Conservation (phyloP, 83 land plant genomes). For the Picea mariana region DNA sequence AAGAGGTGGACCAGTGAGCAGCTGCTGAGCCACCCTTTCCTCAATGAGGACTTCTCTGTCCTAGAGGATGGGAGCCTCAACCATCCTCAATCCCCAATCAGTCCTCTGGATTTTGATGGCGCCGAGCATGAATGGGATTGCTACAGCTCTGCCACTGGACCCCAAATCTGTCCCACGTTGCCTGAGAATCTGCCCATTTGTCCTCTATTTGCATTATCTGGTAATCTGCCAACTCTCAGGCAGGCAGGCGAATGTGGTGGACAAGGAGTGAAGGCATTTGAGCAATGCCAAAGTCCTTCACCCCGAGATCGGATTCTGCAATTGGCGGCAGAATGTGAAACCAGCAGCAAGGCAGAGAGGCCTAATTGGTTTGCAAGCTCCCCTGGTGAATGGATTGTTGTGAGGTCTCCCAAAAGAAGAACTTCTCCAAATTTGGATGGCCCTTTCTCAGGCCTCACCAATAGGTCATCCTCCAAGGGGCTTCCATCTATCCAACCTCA, state of each 20-base stretch:
- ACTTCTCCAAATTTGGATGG: too few species aligned
- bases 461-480: too few species aligned
- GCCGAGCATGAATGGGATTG: neutral
- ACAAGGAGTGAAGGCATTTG: neutral
- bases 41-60: neutral
- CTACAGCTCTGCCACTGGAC: neutral
- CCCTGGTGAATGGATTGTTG: constrained; percentile 1
- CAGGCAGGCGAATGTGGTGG: neutral
- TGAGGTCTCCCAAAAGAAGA: neutral
- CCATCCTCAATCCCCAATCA: constrained; percentile 12
- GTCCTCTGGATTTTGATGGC: constrained; percentile 10
- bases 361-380: neutral
- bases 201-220: neutral
- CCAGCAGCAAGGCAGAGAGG: neutral
- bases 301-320: constrained; percentile 5
- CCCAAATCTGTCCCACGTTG: neutral
- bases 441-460: too few species aligned
- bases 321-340: neutral
- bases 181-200: too few species aligned
- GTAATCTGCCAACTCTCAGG: neutral
- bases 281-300: neutral
- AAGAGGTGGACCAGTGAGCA: constrained; percentile 49
- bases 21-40: constrained; percentile 58
- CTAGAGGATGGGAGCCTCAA: neutral
- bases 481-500: too few species aligned